phyloP scores from a whole-genome alignment of 331 rosid genomes.

The Arachis monticola region DNA sequence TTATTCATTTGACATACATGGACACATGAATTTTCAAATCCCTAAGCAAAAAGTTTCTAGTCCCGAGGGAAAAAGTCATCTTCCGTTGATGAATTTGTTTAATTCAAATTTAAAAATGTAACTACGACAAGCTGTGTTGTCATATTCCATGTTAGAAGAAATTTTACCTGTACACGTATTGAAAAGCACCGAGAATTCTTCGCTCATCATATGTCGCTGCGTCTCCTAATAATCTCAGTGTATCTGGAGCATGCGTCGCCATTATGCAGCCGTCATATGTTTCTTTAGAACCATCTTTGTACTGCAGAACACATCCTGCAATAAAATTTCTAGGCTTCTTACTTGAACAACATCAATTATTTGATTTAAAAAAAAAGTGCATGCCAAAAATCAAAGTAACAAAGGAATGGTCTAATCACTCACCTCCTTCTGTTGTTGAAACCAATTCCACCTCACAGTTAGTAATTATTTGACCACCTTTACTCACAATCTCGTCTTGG shows the following conservation, averaged over 20 bases:
- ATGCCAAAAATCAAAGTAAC: not conserved
- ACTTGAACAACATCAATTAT: not conserved
- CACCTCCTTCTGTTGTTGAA: slow-evolving; percentile 41
- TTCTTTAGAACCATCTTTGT: slow-evolving; percentile 68
- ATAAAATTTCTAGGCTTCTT: slow-evolving; percentile 25
- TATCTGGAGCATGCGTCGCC: slow-evolving; percentile 92
- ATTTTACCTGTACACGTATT: slow-evolving; percentile 76
- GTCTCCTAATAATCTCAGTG: slow-evolving; percentile 74
- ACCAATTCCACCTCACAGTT: slow-evolving; percentile 56
- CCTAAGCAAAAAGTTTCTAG: not conserved
- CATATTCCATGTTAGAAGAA: not conserved
- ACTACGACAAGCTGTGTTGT: slow-evolving; percentile 3
- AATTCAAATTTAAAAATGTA: not conserved
- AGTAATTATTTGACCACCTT: slow-evolving; percentile 61
- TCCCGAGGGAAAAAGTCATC: not conserved
- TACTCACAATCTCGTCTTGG: slow-evolving; percentile 64
- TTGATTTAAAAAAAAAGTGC: not conserved
- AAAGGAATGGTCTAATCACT: slow-evolving; percentile 15
- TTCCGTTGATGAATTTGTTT: not conserved
- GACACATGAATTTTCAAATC: not conserved
- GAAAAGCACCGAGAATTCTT: slow-evolving; percentile 94
- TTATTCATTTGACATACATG: not conserved
- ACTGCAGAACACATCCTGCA: slow-evolving; percentile 66
- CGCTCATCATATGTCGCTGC: slow-evolving; percentile 73
- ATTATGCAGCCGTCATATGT: slow-evolving; percentile 64